Conservation (phyloP, 768 basidiomycete species). For the Psilocybe tampanensis region DNA sequence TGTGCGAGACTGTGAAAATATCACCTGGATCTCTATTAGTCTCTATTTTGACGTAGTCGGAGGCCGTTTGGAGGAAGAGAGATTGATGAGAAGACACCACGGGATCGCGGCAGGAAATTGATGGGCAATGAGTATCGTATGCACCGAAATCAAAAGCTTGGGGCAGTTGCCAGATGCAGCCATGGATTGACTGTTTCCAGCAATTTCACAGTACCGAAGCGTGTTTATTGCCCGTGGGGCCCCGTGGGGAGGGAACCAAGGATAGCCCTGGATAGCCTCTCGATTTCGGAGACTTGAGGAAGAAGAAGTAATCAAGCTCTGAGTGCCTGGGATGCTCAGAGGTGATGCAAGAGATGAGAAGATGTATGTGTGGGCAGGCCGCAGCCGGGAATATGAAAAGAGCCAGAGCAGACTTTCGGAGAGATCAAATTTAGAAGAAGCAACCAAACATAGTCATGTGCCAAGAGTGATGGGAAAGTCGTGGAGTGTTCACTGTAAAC, state of each 20-base stretch:
- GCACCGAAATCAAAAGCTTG: conserved; percentile 19
- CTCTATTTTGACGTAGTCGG: conserved; percentile 1
- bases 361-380: neutral
- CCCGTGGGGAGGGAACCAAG: conserved; percentile 16
- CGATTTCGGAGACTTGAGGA: no score
- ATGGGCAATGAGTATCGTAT: conserved; percentile 6
- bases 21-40: conserved; percentile 10
- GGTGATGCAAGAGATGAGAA: no score
- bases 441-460: neutral
- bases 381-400: no score
- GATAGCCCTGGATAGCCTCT: no score
- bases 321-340: neutral
- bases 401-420: no score
- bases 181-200: conserved; percentile 1
- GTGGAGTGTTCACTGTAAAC: no score
- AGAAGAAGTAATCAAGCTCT: neutral
- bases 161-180: neutral
- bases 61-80: conserved; percentile 3
- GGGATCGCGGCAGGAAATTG: conserved; percentile 12
- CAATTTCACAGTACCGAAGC: conserved; percentile 3
- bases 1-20: conserved; percentile 9
- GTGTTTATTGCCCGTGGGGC: conserved; percentile 21
- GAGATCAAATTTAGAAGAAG: no score
- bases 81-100: conserved; percentile 17
- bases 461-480: neutral